Evolutionary conservation across 495 filamentous ascomycete genomes (phyloP).

Genomic region (Massariosphaeria phaeospora): DNA sequence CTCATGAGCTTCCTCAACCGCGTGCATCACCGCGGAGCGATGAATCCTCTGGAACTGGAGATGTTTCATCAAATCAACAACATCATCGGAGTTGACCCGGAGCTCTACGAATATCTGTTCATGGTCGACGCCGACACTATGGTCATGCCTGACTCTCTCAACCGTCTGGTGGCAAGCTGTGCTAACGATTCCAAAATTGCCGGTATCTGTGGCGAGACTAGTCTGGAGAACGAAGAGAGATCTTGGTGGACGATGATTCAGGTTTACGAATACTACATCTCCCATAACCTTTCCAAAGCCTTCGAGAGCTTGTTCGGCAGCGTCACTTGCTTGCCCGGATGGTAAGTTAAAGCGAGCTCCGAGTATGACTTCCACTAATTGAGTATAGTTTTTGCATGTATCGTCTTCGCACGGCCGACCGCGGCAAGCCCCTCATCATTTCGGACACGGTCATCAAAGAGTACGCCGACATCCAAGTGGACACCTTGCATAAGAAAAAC

Average conservation of each 20-base stretch:
- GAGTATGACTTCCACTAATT: conserved; percentile 34
- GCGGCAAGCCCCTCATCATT: conserved; percentile 87
- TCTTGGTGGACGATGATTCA: conserved; percentile 99
- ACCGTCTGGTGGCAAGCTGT: conserved; percentile 87
- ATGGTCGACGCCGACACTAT: conserved; percentile 98
- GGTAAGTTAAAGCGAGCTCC: conserved; percentile 56
- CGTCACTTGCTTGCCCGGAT: conserved; percentile 96
- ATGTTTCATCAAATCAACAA: conserved; percentile 99
- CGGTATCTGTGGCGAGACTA: conserved; percentile 96
- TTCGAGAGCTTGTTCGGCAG: conserved; percentile 94
- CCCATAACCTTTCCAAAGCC: conserved; percentile 87
- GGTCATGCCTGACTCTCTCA: conserved; percentile 87
- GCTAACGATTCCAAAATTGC: conserved; percentile 93
- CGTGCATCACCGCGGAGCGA: conserved; percentile 86
- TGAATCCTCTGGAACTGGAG: conserved; percentile 93
- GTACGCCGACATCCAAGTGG: conserved; percentile 80
- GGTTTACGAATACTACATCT: conserved; percentile 98
- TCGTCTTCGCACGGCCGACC: conserved; percentile 85
- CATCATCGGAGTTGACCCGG: conserved; percentile 94
- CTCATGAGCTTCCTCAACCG: conserved; percentile 88
- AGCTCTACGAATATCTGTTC: conserved; percentile 93
- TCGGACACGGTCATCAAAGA: conserved; percentile 79
- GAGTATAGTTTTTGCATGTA: conserved; percentile 94
- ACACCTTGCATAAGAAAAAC: conserved; percentile 99
- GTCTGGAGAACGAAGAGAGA: conserved; percentile 86